Percentiles rank a stretch among this genome's conserved stretches.
Conservation (phyloP, 257 asterid genomes). For the Solanum piurae region DNA sequence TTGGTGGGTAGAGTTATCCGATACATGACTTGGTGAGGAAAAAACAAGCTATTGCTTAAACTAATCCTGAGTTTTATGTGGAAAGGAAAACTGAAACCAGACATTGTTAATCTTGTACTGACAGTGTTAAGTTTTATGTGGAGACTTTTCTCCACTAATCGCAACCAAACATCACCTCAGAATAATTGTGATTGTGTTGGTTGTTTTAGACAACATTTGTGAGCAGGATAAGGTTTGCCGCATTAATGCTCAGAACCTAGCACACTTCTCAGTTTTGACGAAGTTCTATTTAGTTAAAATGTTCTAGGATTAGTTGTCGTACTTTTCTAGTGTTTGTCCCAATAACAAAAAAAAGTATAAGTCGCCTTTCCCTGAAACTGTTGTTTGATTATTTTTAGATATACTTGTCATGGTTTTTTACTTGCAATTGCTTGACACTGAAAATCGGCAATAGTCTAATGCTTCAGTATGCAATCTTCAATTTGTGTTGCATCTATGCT, state of each 20-base stretch:
- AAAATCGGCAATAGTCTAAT: not conserved
- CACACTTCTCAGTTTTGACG: not conserved
- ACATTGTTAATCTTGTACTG: not conserved
- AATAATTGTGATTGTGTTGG: not conserved
- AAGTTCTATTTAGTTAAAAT: not conserved
- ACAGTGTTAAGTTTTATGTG: not conserved
- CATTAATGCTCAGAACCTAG: not conserved
- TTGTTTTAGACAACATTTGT: not conserved
- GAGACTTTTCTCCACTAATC: not conserved
- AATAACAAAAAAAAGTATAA: not conserved
- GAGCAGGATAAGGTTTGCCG: not conserved
- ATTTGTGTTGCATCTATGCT: not conserved
- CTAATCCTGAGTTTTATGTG: not conserved
- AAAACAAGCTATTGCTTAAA: not conserved
- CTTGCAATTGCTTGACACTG: not conserved
- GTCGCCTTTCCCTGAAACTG: not conserved
- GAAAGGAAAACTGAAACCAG: not conserved
- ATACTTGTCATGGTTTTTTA: not conserved
- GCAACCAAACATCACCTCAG: not conserved
- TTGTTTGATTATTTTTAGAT: not conserved
- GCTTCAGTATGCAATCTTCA: not conserved
- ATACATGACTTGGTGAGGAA: not conserved
- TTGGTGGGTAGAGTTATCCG: not conserved
- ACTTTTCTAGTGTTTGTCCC: not conserved
- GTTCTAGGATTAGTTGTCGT: not conserved